Evolutionary conservation across 495 filamentous ascomycete genomes (phyloP).

Genomic region (Daldinia bambusicola): DNA sequence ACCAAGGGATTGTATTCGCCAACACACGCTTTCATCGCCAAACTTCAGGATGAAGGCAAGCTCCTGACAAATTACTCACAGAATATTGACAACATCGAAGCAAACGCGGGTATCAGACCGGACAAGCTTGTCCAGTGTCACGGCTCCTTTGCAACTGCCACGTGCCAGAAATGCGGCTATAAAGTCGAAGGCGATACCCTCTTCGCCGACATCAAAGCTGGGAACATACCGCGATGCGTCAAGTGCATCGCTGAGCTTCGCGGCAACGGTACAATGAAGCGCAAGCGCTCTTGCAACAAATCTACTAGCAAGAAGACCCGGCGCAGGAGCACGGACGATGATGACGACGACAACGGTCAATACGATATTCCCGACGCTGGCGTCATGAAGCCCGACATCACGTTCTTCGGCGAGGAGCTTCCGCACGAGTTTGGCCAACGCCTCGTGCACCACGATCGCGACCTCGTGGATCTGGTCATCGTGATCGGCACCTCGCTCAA

Average conservation of each 20-base stretch:
- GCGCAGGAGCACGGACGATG: constrained; percentile 64
- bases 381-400: constrained; percentile 99
- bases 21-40: constrained; percentile 93
- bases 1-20: constrained; percentile 77
- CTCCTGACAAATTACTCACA: constrained; percentile 97
- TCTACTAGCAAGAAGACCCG: constrained; percentile 69
- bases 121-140: constrained; percentile 96
- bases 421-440: constrained; percentile 86
- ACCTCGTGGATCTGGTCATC: constrained; percentile 87
- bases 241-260: constrained; percentile 60
- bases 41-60: constrained; percentile 90
- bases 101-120: constrained; percentile 79
- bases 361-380: constrained; percentile 77
- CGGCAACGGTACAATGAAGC: constrained; percentile 62
- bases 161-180: constrained; percentile 83
- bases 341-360: constrained; percentile 72
- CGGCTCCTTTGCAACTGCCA: constrained; percentile 91
- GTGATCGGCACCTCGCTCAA: constrained; percentile 98
- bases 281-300: constrained; percentile 76
- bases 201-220: constrained; percentile 79
- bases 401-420: constrained; percentile 93
- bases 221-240: constrained; percentile 73
- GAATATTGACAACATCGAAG: constrained; percentile 98
- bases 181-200: constrained; percentile 80
- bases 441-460: constrained; percentile 79